These are phyloP conservation scores for Fusarium foetens DNA, from an alignment of 2,329 filamentous ascomycete species.

Conservation along the genomic window DNA sequence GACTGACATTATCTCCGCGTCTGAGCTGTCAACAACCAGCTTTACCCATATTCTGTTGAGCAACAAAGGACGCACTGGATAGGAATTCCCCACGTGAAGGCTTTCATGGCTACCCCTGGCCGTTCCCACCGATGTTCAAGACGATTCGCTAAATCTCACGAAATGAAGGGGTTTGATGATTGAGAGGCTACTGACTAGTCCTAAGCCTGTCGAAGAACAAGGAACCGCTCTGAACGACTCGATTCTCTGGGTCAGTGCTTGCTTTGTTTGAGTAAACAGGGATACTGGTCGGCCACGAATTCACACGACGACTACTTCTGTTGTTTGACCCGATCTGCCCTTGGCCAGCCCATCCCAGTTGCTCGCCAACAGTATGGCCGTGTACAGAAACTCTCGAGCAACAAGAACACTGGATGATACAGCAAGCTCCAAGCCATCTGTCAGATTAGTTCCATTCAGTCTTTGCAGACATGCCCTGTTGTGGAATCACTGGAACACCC, in stretches of 20 bases:
- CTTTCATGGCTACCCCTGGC: not conserved
- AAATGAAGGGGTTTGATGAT: constrained; percentile 5
- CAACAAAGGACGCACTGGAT: not conserved
- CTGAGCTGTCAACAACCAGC: not conserved
- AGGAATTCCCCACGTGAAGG: not conserved
- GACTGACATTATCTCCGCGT: not conserved
- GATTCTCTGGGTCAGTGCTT: not conserved
- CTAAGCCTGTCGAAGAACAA: not conserved
- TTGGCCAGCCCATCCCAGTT: not conserved
- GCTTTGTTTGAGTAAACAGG: not conserved
- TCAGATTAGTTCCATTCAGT: not conserved
- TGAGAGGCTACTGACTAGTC: not conserved
- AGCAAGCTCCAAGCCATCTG: not conserved
- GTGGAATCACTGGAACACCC: not conserved
- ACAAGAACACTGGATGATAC: not conserved
- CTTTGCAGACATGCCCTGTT: not conserved
- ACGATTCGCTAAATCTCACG: not conserved
- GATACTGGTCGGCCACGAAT: not conserved
- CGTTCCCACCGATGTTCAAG: not conserved
- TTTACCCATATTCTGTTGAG: not conserved
- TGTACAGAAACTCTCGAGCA: not conserved
- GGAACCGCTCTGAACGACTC: not conserved
- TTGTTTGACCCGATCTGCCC: not conserved
- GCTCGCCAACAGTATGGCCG: constrained; percentile 5
- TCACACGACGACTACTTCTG: not conserved